These are phyloP conservation scores for Capsella rubella DNA, from an alignment of 441 rosid species.

Conservation along the genomic window DNA sequence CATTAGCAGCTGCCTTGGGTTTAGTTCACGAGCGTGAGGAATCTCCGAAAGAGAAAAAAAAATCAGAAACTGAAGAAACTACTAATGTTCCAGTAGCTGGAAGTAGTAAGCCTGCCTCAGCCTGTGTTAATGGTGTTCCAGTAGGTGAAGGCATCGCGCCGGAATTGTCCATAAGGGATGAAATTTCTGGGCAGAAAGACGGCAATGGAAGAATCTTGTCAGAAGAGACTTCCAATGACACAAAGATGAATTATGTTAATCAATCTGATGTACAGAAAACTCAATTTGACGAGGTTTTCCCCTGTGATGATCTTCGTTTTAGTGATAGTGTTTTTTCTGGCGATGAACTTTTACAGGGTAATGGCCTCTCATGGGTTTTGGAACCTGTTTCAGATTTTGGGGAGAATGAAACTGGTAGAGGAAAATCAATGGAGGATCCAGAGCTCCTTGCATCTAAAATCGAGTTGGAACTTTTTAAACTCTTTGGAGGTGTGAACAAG, in stretches of 20 bases:
- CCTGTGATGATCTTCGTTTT: constrained; percentile 67
- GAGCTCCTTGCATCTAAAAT: constrained; percentile 66
- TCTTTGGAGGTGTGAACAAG: constrained; percentile 94
- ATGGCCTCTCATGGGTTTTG: constrained; percentile 91
- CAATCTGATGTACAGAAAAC: constrained; percentile 50
- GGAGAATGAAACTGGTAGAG: constrained; percentile 46
- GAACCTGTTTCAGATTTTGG: constrained; percentile 58
- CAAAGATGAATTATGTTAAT: constrained; percentile 36
- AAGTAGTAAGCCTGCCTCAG: constrained; percentile 39
- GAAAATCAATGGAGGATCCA: constrained; percentile 51
- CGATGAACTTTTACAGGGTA: constrained; percentile 96
- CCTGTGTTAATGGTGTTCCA: constrained; percentile 33
- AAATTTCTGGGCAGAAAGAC: constrained; percentile 40
- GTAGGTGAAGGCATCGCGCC: constrained; percentile 33
- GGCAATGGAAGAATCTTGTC: not conserved
- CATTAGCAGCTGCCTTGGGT: constrained; percentile 80
- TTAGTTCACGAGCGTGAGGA: constrained; percentile 58
- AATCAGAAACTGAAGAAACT: constrained; percentile 47
- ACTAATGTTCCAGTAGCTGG: constrained; percentile 38
- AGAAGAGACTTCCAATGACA: constrained; percentile 38
- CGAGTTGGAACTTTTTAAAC: constrained; percentile 84
- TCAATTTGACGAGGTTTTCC: constrained; percentile 54
- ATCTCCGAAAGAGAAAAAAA: constrained; percentile 44
- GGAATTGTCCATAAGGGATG: constrained; percentile 38
- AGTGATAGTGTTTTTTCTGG: constrained; percentile 69